Conservation (phyloP, 345 rosid genomes). For the Eucalyptus leucophloia region DNA sequence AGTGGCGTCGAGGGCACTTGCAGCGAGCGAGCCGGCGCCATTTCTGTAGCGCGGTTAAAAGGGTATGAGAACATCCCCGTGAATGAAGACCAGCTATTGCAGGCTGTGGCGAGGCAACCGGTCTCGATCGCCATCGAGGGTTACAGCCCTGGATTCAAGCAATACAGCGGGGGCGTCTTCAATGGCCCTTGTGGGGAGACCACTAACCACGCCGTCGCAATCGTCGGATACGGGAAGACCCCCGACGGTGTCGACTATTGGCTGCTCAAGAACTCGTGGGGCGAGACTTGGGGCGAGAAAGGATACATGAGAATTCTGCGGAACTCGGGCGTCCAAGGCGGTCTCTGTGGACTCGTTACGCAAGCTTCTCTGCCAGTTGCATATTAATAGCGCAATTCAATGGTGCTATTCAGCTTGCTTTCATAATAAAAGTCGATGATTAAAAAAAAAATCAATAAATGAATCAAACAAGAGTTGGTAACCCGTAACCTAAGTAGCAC, state of each 20-base stretch:
- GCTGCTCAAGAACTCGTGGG: slow-evolving; percentile 50
- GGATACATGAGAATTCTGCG: not conserved
- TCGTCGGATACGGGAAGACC: slow-evolving; percentile 32
- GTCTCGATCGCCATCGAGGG: slow-evolving; percentile 34
- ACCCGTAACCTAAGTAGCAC: no score
- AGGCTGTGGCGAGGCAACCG: slow-evolving; percentile 13
- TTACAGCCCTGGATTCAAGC: not conserved
- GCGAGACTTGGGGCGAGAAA: not conserved
- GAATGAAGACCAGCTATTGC: no score
- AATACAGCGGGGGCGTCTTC: slow-evolving; percentile 20
- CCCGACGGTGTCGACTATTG: slow-evolving; percentile 19
- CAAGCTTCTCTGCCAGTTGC: not conserved
- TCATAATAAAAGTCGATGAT: no score
- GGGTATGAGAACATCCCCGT: no score
- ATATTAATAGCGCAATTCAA: not conserved
- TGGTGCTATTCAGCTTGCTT: not conserved
- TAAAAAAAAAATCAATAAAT: no score
- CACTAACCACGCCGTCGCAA: slow-evolving; percentile 1
- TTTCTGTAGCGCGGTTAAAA: no score
- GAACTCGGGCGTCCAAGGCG: not conserved
- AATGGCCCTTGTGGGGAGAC: slow-evolving; percentile 7
- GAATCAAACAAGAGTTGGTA: no score
- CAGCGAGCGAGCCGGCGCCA: no score
- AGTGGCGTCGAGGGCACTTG: no score
- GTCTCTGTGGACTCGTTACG: not conserved